A percentile compares a stretch with the other conserved stretches of the same genome.
Evolutionary conservation across 2,329 filamentous ascomycete species (phyloP).

Genomic region (Paecilomyces variotii): DNA sequence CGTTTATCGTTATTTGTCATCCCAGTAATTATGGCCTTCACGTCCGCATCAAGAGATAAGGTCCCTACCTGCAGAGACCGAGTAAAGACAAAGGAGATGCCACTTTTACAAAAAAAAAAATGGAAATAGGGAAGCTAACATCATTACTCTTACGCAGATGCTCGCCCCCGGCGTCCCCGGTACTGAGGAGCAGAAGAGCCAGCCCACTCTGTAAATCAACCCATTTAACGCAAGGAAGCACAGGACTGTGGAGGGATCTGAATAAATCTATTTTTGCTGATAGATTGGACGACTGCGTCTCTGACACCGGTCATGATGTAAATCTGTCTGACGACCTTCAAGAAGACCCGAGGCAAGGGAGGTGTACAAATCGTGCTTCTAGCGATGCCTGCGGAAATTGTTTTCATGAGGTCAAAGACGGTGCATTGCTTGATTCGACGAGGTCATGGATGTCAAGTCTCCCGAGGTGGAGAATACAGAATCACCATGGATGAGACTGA

Average conservation of each 20-base stretch:
- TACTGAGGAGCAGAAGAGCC: slow-evolving; percentile 18
- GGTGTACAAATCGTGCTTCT: neutral
- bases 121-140: too few species aligned
- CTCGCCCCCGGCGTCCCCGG: slow-evolving; percentile 30
- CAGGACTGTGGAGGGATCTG: neutral
- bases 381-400: neutral
- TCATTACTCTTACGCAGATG: slow-evolving; percentile 24
- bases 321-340: neutral
- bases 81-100: neutral
- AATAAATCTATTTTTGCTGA: neutral
- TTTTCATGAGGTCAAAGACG: neutral
- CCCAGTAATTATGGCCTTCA: neutral
- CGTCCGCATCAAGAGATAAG: neutral
- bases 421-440: neutral
- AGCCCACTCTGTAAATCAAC: slow-evolving; percentile 28
- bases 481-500: neutral
- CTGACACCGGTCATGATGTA: neutral
- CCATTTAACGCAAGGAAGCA: neutral
- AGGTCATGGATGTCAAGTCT: neutral
- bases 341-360: neutral
- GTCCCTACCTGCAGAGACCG: too few species aligned
- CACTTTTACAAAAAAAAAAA: too few species aligned
- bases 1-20: neutral
- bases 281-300: neutral
- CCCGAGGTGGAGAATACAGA: neutral